These are phyloP conservation scores for Phialophora chinensis DNA, from an alignment of 2,329 filamentous ascomycete species.

Conservation along the genomic window DNA sequence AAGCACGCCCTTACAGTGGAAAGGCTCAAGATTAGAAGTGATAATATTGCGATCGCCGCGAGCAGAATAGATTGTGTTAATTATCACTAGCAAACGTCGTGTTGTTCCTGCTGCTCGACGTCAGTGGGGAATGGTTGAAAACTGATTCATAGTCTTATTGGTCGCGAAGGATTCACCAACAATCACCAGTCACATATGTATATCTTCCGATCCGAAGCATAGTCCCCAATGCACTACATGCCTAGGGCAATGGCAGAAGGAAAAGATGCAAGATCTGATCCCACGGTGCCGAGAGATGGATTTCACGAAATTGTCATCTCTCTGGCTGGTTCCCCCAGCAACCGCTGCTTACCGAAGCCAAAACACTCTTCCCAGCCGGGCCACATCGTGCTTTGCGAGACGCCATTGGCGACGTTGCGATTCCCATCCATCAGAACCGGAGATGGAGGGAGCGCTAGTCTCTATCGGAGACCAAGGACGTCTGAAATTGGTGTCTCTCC, in stretches of 20 bases:
- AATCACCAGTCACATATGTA: neutral
- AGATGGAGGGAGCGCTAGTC: neutral
- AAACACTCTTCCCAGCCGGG: neutral
- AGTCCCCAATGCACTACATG: neutral
- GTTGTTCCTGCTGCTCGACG: neutral
- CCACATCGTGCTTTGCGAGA: neutral
- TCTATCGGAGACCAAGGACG: neutral
- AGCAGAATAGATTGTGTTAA: neutral
- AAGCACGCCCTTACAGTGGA: no score
- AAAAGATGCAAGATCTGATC: neutral
- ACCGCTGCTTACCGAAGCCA: neutral
- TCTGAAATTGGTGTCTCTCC: neutral
- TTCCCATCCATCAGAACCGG: neutral
- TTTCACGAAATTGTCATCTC: neutral
- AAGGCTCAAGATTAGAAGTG: neutral
- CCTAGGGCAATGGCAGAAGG: neutral
- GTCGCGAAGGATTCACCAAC: neutral
- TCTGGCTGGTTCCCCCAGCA: slow-evolving; percentile 7
- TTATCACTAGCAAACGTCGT: neutral
- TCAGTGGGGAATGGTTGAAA: neutral
- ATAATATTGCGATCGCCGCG: neutral
- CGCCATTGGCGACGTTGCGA: neutral
- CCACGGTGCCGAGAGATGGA: neutral
- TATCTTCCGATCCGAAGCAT: neutral
- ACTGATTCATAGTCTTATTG: neutral